These are phyloP conservation scores for Apostasia shenzhenica DNA, from an alignment of 106 monocot genomes.

Conservation along the genomic window DNA sequence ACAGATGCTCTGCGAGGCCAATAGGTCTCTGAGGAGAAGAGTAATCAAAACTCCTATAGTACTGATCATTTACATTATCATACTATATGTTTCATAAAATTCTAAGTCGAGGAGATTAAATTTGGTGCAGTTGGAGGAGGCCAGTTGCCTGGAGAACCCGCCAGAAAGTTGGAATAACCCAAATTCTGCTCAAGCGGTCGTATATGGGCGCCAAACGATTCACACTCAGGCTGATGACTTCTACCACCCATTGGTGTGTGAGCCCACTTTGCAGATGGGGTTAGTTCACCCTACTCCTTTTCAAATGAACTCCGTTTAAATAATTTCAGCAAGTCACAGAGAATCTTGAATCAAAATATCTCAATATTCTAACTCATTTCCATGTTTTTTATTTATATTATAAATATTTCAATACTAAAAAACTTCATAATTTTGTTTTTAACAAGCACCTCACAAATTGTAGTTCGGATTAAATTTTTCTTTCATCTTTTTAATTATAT, in stretches of 20 bases:
- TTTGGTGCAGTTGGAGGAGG: slow-evolving; percentile 19
- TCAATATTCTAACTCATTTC: no score
- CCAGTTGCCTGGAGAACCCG: slow-evolving; percentile 4
- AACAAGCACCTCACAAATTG: no score
- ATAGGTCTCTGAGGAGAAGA: slow-evolving; percentile 15
- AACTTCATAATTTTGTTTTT: no score
- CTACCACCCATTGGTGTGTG: slow-evolving; percentile 20
- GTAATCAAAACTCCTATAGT: neutral
- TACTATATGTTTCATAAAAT: neutral
- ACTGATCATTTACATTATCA: neutral
- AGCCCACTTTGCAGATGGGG: slow-evolving; percentile 26
- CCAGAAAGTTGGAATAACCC: slow-evolving; percentile 11
- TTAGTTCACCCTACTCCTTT: neutral
- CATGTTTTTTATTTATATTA: no score
- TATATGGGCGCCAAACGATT: slow-evolving; percentile 4
- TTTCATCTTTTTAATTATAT: no score
- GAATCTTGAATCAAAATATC: no score
- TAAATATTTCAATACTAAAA: no score
- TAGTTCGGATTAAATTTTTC: no score
- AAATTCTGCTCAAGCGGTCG: neutral
- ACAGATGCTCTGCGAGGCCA: slow-evolving; percentile 25
- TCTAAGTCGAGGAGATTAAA: no score
- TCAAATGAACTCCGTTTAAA: no score
- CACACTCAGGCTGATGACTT: slow-evolving; percentile 11
- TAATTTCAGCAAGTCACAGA: no score